Base-by-base conservation (phyloP, 441 rosid species). In the Erodium trifolium region DNA sequence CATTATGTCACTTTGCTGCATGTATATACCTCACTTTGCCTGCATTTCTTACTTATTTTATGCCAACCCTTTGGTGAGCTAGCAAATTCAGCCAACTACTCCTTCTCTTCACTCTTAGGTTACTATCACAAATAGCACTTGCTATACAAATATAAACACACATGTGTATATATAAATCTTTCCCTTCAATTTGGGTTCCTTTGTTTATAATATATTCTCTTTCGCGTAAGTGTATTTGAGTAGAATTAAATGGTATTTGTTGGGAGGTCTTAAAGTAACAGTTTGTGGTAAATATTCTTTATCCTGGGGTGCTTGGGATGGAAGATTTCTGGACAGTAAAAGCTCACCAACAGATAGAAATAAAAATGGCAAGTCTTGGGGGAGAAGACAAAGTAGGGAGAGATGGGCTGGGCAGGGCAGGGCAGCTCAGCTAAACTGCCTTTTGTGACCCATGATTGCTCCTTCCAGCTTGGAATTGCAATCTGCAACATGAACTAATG, bases 351-450 rank as follows among this genome's bases (percentile, higher is more conserved):
- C 83, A 76, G 37, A 34, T 34, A 34, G 37, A 34, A 34, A 34
- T 66, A 72, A 55, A 35, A 68, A 76, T 63, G 69, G 72, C 78
- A 85, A 55, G 78, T 74, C 96, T 85, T 89, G 65, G 72, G 65
- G 79, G 75, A 80, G 85, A 89, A 86, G 92, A 78, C 76, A 81
- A 59, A 69, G 75, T 78, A 76, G 83, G 80, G 79, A 23, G 27
- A 34, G 37, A 34, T 34, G 37, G 37, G 12, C 39, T 70, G 16
- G 60, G 69, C 57, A 53, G 37, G 37, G 12, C 39, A 72, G 16
- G 60, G 69, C 57, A 53, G 68, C 41, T 66, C 51, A 27, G 49
- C 55, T 67, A 17, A 55, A 18, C 27, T 72, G 74, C 64, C 67
- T 66, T 49, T 41, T 55, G 62, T 18, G 23, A 55, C 62, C 62